A percentile compares a stretch with the other conserved stretches of the same genome.
phyloP scores from a whole-genome alignment of 2,329 filamentous ascomycete species.

The Dichotomopilus funicola region DNA sequence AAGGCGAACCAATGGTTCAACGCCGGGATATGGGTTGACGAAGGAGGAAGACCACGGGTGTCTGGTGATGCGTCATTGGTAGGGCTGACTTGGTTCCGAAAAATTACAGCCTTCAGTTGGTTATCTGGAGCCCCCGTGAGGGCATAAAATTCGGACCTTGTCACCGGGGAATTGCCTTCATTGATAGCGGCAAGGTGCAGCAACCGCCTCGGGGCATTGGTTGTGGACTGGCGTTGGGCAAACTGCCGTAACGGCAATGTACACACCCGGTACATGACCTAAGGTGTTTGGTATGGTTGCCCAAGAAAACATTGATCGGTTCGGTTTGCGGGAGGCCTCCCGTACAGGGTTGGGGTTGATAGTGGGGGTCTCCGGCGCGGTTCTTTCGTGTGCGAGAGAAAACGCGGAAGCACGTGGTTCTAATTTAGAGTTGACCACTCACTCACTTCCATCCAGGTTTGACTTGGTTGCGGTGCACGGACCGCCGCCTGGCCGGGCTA shows the following conservation, averaged over 20 bases:
- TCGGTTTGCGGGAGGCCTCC: too few species aligned
- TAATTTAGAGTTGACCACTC: too few species aligned
- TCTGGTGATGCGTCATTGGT: neutral
- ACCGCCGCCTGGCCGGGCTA: neutral
- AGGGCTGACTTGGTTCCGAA: slow-evolving; percentile 26
- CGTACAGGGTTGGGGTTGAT: too few species aligned
- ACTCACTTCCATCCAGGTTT: too few species aligned
- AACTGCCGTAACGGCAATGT: neutral
- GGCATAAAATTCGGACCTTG: slow-evolving; percentile 40
- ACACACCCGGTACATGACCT: too few species aligned
- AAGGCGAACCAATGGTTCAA: slow-evolving; percentile 52
- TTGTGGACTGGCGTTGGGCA: neutral
- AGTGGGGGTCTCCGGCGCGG: too few species aligned
- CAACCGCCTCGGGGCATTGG: neutral
- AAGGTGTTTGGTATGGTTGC: too few species aligned
- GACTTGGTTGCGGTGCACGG: neutral
- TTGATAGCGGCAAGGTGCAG: neutral
- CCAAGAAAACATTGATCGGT: too few species aligned
- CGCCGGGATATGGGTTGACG: slow-evolving; percentile 28
- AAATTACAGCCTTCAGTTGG: slow-evolving; percentile 40
- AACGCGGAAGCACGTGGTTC: too few species aligned
- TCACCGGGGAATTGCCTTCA: neutral
- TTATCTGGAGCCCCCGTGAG: slow-evolving; percentile 41
- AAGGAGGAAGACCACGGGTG: neutral
- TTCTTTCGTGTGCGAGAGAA: too few species aligned